Base-by-base conservation (phyloP, 116 monocot genomes). In the Thalassia testudinum region DNA sequence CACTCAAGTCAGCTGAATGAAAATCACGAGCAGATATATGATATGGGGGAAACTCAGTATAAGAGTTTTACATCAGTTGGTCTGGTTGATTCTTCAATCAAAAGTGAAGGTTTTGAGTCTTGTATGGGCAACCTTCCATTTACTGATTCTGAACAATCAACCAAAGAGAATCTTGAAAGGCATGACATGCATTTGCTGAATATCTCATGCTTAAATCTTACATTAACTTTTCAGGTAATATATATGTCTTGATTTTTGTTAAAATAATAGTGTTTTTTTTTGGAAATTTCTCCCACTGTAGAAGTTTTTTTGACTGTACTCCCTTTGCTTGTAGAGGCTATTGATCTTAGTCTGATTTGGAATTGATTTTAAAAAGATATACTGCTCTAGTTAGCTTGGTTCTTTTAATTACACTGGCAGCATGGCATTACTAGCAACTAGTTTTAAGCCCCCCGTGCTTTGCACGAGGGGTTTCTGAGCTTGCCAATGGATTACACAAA, bases 221-320 rank as follows among this genome's bases (percentile, higher is more conserved):
- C 42, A 51, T 54, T 99, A 47, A 58, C 62, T 70, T 70, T 90
- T 43, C 72, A 86, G 90, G 97, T 99, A 64, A 71, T 56, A 30
- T 43, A 30, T 45, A 34, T 5, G 3, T 34, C 30, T 34, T 34
- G 45, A 1, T 45, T 45, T 5, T 45, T 4, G 3, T 45, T 45
- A 45, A 7, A 5, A 16, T 45, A 20, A 45, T 20, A 5, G 4
- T 40, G 40, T 40, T 7, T n/a, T 34, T 34, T 3, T 34, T 34
- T 10, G 30, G 3, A 34, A 5, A 5, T 5, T 34, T 34, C 10
- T 34, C 30, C 3, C 30, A 5, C 30, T 34, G 3, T 3, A 34
- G 30, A 34, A 10, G 6, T 3, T 34, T 34, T 5, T 34, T 34
- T 34, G 30, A 34, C 3, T 34, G 30, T 34, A 34, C 30, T 34